These are phyloP conservation scores for Rhizopus stolonifer DNA, from an alignment of 371 early-diverging fungal genomes.

Conservation along the genomic window DNA sequence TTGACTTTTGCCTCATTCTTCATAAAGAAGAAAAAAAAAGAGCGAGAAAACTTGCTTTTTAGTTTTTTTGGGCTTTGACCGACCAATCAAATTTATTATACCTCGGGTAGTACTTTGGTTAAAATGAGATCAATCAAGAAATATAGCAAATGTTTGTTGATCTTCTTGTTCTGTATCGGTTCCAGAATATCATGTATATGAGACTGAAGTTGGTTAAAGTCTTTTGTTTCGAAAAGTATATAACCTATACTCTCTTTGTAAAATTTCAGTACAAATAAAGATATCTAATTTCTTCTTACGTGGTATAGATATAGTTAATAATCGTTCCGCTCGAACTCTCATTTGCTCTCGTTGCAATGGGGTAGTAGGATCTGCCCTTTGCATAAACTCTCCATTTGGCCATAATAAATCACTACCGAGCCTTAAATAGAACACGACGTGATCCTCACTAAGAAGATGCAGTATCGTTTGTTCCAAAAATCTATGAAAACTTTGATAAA, in stretches of 20 bases:
- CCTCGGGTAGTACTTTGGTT: conserved; percentile 40
- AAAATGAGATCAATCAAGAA: conserved; percentile 41
- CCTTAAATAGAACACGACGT: conserved; percentile 53
- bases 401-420: conserved; percentile 56
- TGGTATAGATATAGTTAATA: conserved; percentile 39
- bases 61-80: neutral
- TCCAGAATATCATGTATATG: conserved; percentile 40
- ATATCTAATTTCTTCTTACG: conserved; percentile 19
- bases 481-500: conserved; percentile 17
- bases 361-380: conserved; percentile 35
- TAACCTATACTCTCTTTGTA: conserved; percentile 20
- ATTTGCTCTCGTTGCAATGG: conserved; percentile 34
- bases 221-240: conserved; percentile 37
- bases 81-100: conserved; percentile 8
- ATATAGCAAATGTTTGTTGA: conserved; percentile 48
- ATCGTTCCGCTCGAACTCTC: conserved; percentile 41
- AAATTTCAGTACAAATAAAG: no score
- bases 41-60: neutral
- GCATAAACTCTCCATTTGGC: conserved; percentile 54
- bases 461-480: conserved; percentile 57
- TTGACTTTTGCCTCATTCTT: conserved; percentile 1
- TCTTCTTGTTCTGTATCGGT: conserved; percentile 47
- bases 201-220: conserved; percentile 37
- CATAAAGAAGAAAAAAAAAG: neutral
- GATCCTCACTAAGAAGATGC: conserved; percentile 58